Evolutionary conservation across 2,329 filamentous ascomycete genomes (phyloP), one percentile per base, ranked within the genome.

Genomic region (Penicillium polonicum): DNA sequence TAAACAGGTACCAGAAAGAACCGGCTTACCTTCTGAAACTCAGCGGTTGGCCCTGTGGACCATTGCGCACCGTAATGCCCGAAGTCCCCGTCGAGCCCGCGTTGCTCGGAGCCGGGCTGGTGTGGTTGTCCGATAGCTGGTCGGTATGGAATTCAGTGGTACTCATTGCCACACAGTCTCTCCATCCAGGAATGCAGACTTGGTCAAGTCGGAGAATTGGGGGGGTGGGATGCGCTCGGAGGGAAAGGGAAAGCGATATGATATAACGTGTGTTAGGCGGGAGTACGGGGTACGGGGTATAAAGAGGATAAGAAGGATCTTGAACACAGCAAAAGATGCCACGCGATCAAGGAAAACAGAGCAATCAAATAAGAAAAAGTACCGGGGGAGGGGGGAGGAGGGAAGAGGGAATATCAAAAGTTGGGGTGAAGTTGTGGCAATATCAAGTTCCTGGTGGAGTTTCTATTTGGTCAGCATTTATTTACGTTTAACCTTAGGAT

Each of bases 21-120:
- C 13, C 23, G 12, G 72, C 79, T 70, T 73, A 85, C 83, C 83
- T 83, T 78, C 84, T 77, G 68, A 86, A 86, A 72, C 83, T 85
- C 60, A 83, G 77, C 29, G 60, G 48, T 65, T 84, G 81, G 56
- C 78, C 76, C 57, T 64, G 70, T 55, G 67, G 53, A 21, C 68
- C 70, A 52, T 64, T 66, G 61, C 68, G 70, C 62, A 70, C 72
- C 13, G 68, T 70, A 59, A 71, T 70, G 46, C 72, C 71, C 52
- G 71, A 70, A 42, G 71, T 74, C 50, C 68, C 72, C 60, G 72
- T 73, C 44, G 71, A 72, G 62, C 70, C 71, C 38, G 70, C 57
- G 54, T 71, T 67, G 53, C 71, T 72, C 31, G 71, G 70, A 42
- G 70, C 70, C 41, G 71, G 70, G 63, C 69, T 72, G 52, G 65